These are phyloP conservation scores for Vaccinium macrocarpon DNA, from an alignment of 148 eudicot genomes.

Conservation along the genomic window DNA sequence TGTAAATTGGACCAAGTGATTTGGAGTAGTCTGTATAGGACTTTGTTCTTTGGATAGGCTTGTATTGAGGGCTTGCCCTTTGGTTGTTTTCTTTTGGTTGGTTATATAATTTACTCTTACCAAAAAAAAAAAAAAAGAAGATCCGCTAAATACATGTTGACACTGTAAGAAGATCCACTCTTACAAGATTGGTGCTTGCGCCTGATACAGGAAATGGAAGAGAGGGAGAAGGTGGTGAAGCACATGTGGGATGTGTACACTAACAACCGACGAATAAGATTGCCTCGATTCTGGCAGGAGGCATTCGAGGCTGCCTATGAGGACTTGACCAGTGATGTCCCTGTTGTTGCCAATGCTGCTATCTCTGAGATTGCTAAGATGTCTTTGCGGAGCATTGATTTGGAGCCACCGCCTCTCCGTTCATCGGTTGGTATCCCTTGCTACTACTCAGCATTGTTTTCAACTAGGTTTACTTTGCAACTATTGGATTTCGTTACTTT, in stretches of 20 bases:
- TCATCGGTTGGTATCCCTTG: conserved; percentile 44
- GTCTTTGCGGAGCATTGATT: conserved; percentile 58
- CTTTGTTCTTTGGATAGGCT: no score
- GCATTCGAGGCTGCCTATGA: conserved; percentile 93
- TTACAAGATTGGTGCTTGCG: neutral
- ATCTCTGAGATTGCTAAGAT: conserved; percentile 83
- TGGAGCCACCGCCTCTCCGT: conserved; percentile 53
- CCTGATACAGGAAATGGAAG: conserved; percentile 72
- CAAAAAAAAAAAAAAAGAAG: no score
- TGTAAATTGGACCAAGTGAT: no score
- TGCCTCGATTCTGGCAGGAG: conserved; percentile 84
- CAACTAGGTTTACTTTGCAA: neutral
- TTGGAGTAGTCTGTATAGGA: no score
- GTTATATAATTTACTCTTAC: no score
- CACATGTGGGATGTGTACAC: conserved; percentile 94
- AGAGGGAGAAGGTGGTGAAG: conserved; percentile 83
- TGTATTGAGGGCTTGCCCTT: no score
- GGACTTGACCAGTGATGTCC: conserved; percentile 66
- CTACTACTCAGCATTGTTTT: neutral
- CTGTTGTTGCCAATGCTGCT: conserved; percentile 59
- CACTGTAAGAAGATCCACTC: no score
- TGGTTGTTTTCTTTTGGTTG: no score
- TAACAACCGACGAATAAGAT: conserved; percentile 50
- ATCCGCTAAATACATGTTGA: no score
- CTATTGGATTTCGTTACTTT: no score